A percentile compares a stretch with the other conserved stretches of the same genome.
Evolutionary conservation across 768 basidiomycete genomes (phyloP).

Genomic region (Boletus bicolor): DNA sequence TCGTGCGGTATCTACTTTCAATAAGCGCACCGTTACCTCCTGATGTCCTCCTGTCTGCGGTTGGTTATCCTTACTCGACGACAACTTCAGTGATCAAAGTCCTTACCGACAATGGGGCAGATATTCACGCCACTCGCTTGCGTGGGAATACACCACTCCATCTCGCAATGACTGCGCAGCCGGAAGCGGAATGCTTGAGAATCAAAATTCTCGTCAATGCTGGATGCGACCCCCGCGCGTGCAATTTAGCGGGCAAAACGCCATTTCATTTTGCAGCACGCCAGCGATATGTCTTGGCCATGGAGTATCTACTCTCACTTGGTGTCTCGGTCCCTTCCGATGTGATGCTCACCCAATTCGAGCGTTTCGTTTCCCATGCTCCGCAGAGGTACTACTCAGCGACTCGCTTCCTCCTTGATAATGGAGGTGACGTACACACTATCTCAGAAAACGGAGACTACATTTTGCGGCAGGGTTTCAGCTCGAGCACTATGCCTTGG

Average conservation of each 20-base stretch:
- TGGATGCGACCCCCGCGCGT: not conserved
- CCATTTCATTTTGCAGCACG: not conserved
- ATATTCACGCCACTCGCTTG: not conserved
- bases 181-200: not conserved
- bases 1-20: too few relatives aligned
- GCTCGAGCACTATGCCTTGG: not conserved
- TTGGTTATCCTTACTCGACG: too few relatives aligned
- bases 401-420: not conserved
- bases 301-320: not conserved
- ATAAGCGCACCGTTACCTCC: too few relatives aligned
- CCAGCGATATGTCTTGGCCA: not conserved
- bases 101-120: not conserved
- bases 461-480: not conserved
- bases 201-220: not conserved
- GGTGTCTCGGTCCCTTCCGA: not conserved
- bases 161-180: not conserved
- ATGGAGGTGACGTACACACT: not conserved
- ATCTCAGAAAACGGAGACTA: not conserved
- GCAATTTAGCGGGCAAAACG: not conserved
- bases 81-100: not conserved
- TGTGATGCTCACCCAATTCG: not conserved
- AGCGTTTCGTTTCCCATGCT: too few relatives aligned
- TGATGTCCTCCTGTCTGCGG: too few relatives aligned
- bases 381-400: not conserved
- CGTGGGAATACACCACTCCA: not conserved